Evolutionary conservation across 805 yeast genomes (phyloP).

Genomic region (Candida khao-thaluensis): DNA sequence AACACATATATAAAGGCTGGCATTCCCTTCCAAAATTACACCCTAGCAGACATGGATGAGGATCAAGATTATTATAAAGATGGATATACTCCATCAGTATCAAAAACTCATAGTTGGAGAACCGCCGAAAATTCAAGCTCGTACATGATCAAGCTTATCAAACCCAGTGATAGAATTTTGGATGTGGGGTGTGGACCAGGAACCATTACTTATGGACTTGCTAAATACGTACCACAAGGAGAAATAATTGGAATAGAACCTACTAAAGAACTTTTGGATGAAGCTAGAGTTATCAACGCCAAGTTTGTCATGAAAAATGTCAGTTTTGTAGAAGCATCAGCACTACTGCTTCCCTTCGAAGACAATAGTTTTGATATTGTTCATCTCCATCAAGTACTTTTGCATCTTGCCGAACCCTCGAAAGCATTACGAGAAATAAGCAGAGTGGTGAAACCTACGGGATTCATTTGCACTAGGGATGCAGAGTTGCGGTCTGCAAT

Average conservation of each 20-base stretch:
- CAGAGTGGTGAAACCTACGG: slow-evolving; percentile 34
- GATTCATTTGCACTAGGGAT: slow-evolving; percentile 33
- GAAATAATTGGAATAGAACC: slow-evolving; percentile 33
- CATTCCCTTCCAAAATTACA: too few relatives aligned
- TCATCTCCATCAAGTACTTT: slow-evolving; percentile 37
- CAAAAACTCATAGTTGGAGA: slow-evolving; percentile 35
- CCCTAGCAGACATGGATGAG: too few relatives aligned
- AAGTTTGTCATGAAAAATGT: slow-evolving; percentile 16
- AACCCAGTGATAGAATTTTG: slow-evolving; percentile 25
- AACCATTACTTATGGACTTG: slow-evolving; percentile 35
- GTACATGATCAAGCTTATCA: slow-evolving; percentile 25
- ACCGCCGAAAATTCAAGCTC: slow-evolving; percentile 28
- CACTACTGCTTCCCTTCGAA: slow-evolving; percentile 28
- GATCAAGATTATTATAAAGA: slow-evolving; percentile 25
- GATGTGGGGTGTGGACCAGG: slow-evolving; percentile 49
- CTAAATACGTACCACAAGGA: slow-evolving; percentile 27
- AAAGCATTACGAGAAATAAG: slow-evolving; percentile 34
- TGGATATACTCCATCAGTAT: slow-evolving; percentile 22
- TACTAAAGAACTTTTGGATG: slow-evolving; percentile 20
- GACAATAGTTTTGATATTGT: slow-evolving; percentile 41
- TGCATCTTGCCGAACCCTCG: slow-evolving; percentile 35
- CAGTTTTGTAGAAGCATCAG: slow-evolving; percentile 28
- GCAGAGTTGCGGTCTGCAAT: slow-evolving; percentile 22
- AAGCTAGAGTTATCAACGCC: neutral
- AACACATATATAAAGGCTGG: too few relatives aligned